Base-by-base conservation (phyloP, 805 yeast genomes). In the Metschnikowia proteae region DNA sequence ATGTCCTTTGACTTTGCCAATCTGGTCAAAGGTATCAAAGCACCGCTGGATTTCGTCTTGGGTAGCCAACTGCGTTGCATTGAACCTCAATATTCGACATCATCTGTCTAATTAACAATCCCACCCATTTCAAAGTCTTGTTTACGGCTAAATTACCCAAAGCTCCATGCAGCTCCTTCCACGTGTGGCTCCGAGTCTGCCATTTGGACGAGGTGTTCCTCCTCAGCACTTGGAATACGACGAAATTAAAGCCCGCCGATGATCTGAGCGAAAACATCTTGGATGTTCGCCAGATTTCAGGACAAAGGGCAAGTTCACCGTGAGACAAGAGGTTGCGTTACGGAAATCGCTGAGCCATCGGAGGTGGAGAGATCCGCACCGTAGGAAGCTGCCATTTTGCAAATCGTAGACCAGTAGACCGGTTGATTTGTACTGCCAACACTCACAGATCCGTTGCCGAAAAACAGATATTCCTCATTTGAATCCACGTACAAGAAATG, bases 21-120 rank as follows among this genome's bases (percentile, higher is more conserved):
- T 67, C 88, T 89, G 0, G 98, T 92, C 60, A 94, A 79, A 3
- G 99, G 99, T 29, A 89, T 84, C 51, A 94, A 77, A 1, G 99
- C 99, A 17, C 99, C 99, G 23, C 95, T 84, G 42, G 71, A 94
- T 94, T 61, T 89, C 96, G 68, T 94, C 99, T 70, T 88, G 96
- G 5, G 99, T 94, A 6, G 99, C 99, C 67, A 94, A 80, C 99
- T 2, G 99, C 99, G 65, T 94, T 94, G 69, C 99, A 94, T 71
- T 94, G 99, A 35, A 94, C 98, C 68, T 94, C 99, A 50, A 94
- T 96, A 62, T 94, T 94, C 47, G 94, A 81, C 86, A 89, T 86
- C 99, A 94, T 94, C 71, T 94, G 99, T 67, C 95, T 84, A 60
- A 94, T 94, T 40, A 94, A 79, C 96, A 49, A 94, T 79, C 2